phyloP scores from a whole-genome alignment of 441 rosid species.

The Pelargonium hybrid region DNA sequence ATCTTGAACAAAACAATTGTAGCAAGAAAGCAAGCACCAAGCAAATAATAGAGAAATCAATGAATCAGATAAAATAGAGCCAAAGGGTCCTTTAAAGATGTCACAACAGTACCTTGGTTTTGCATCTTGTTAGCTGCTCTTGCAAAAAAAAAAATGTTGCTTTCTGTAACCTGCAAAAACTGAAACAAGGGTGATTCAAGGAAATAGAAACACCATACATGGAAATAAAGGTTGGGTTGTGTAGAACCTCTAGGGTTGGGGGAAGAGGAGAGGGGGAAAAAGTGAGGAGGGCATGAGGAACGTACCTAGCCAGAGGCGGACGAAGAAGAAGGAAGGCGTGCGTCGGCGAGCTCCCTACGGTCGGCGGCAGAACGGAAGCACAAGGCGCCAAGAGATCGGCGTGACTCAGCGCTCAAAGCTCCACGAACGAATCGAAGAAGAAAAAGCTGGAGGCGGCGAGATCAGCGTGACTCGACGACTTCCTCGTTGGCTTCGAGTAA shows the following conservation, averaged over 20 bases:
- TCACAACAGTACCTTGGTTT: neutral
- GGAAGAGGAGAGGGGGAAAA: constrained; percentile 19
- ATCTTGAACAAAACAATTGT: constrained; percentile 15
- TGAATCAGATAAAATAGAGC: neutral
- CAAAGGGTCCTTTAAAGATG: no score
- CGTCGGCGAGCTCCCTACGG: no score
- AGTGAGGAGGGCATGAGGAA: constrained; percentile 26
- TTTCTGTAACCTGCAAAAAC: constrained; percentile 20
- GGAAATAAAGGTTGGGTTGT: neutral
- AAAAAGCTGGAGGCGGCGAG: no score
- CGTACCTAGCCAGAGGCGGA: no score
- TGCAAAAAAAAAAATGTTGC: constrained; percentile 21
- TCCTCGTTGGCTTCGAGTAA: no score
- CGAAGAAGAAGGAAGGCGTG: no score
- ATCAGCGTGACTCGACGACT: no score
- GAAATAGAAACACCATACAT: neutral
- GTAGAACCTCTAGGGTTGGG: constrained; percentile 17
- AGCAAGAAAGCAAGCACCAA: constrained; percentile 9
- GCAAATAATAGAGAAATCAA: neutral
- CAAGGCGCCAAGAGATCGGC: no score
- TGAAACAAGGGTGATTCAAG: constrained; percentile 6
- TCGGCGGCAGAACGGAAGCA: no score
- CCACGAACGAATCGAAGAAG: no score
- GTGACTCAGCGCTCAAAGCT: no score
- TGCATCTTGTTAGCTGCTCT: constrained; percentile 12